These are phyloP conservation scores for Ustilago hordei DNA, from an alignment of 1,284 basidiomycete species.

Conservation along the genomic window DNA sequence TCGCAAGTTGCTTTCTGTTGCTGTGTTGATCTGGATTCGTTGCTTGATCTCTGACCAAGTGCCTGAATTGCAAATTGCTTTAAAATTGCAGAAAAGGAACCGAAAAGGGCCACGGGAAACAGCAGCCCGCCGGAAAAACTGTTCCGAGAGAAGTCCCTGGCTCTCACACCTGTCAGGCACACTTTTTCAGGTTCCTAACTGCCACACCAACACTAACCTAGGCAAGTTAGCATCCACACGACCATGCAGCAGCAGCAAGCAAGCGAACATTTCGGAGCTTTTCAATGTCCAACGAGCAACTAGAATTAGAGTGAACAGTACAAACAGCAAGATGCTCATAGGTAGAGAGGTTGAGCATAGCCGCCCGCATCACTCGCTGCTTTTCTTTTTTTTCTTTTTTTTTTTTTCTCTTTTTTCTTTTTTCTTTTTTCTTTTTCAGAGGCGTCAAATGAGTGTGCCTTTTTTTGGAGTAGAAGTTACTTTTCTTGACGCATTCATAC, in stretches of 20 bases:
- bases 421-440: neutral
- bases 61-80: slow-evolving; percentile 9
- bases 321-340: neutral
- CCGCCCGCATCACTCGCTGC: neutral
- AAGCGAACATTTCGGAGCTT: neutral
- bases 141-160: neutral
- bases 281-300: neutral
- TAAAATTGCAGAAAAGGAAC: neutral
- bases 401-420: neutral
- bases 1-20: neutral
- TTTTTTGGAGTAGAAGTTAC: slow-evolving; percentile 26
- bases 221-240: neutral
- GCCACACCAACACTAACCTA: slow-evolving; percentile 14
- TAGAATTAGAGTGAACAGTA: neutral
- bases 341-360: neutral
- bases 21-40: slow-evolving; percentile 13
- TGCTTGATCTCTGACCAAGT: slow-evolving; percentile 21
- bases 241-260: neutral
- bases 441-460: slow-evolving; percentile 11
- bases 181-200: neutral
- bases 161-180: slow-evolving; percentile 4
- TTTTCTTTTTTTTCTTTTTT: neutral
- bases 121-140: slow-evolving; percentile 2
- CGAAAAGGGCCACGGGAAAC: slow-evolving; percentile 7
- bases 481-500: slow-evolving; percentile 13